Conservation (phyloP, 306 rosid species). For the Casuarina glauca region DNA sequence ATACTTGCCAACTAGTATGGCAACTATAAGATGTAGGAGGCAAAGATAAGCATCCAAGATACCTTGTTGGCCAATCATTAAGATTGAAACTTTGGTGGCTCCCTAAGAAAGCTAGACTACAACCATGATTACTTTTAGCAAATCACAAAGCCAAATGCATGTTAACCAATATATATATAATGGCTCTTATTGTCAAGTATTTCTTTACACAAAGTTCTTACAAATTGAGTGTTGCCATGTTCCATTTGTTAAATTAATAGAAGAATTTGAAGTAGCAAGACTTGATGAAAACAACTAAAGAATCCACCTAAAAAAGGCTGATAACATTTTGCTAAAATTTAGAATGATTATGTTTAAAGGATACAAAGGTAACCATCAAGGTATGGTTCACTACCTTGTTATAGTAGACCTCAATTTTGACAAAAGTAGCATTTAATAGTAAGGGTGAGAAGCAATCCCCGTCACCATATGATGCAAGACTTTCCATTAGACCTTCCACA, state of each 20-base stretch:
- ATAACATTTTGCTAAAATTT: slow-evolving; percentile 19
- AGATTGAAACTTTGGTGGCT: slow-evolving; percentile 93
- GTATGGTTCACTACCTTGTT: slow-evolving; percentile 98
- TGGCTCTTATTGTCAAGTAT: slow-evolving; percentile 1
- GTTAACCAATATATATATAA: background rate
- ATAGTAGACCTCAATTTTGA: slow-evolving; percentile 88
- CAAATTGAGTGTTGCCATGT: slow-evolving; percentile 97
- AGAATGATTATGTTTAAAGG: slow-evolving; percentile 43
- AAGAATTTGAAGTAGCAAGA: slow-evolving; percentile 96
- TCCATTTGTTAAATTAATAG: slow-evolving; percentile 97
- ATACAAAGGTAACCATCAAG: slow-evolving; percentile 99
- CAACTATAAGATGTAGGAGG: slow-evolving; percentile 92
- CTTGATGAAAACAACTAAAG: slow-evolving; percentile 65
- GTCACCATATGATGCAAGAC: slow-evolving; percentile 82
- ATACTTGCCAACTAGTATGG: slow-evolving; percentile 85
- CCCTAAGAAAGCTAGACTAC: slow-evolving; percentile 57
- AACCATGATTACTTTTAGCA: slow-evolving; percentile 6
- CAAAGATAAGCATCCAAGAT: slow-evolving; percentile 99
- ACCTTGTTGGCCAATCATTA: slow-evolving; percentile 96
- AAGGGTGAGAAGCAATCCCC: slow-evolving; percentile 93
- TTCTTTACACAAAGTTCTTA: slow-evolving; percentile 41
- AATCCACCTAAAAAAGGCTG: slow-evolving; percentile 31
- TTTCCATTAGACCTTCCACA: slow-evolving; percentile 90
- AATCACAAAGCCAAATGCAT: background rate
- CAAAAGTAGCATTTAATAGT: slow-evolving; percentile 80